Base-by-base conservation (phyloP, 139 green algal genomes). In the Picochlorum sp. region DNA sequence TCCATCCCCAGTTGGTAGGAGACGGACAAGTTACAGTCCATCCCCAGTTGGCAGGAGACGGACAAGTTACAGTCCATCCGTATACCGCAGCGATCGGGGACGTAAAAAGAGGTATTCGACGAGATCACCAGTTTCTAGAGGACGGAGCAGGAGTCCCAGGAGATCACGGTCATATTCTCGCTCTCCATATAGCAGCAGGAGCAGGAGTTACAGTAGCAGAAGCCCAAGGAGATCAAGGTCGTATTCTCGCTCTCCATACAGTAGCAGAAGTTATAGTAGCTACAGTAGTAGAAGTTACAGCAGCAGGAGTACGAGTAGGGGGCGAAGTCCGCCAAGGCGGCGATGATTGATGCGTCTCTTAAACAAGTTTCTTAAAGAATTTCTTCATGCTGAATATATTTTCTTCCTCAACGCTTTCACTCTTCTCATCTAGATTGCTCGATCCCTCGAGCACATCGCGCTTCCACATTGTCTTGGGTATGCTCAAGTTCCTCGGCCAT, bases 401-500 rank as follows among this genome's bases (percentile, higher is more conserved):
- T 41, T 14, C 34, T 11, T 41, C 34, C 34, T 41, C 34, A 4
- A 11, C 0, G 8, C 8, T 41, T 41, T 41, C 7, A 41, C 34
- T 41, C 8, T 41, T 41, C 8, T 41, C 8, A 13, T 41, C 34
- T 41, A 41, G 34, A 41, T 41, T 41, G 51, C 23, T 38, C 7
- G 23, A 38, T 31, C 21, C 10, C 51, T 59, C n/a, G 20, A 59
- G 13, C 20, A 59, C 13, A 0, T 59, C 26, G 20, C 51, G 21
- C 13, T 20, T 20, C 41, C 34, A 0, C 16, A 41, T 30, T 30
- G 28, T 44, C 34, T 41, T 66, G 15, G 23, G 58, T 30, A 49
- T 66, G 34, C 4, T 59, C 21, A 30, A 59, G 20, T 66, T 45
- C 21, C 21, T 41, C 13, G 64, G 70, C 70, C 70, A 72, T 6